Evolutionary conservation across 2,329 filamentous ascomycete genomes (phyloP).

Genomic region (Pyrenophora graminea): DNA sequence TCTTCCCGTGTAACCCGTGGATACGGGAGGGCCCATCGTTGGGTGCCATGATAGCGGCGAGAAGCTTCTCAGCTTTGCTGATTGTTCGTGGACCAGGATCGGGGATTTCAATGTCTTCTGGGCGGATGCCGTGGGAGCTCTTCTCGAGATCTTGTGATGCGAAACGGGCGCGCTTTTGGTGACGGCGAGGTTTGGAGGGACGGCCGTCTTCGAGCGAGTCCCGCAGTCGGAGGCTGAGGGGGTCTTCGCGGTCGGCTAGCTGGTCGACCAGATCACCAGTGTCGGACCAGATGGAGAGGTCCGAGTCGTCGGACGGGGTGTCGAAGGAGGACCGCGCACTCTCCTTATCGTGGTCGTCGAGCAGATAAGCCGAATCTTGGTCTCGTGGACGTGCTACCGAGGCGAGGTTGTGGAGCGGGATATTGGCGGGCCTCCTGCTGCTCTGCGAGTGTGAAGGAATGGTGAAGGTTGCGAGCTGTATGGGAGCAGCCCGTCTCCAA

Average conservation of each 20-base stretch:
- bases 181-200: conserved; percentile 49
- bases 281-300: conserved; percentile 87
- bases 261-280: conserved; percentile 95
- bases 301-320: conserved; percentile 62
- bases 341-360: conserved; percentile 54
- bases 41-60: conserved; percentile 84
- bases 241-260: conserved; percentile 80
- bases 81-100: conserved; percentile 66
- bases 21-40: conserved; percentile 71
- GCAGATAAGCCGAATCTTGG: conserved; percentile 47
- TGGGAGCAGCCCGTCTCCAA: conserved; percentile 47
- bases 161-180: conserved; percentile 73
- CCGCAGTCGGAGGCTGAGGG: conserved; percentile 65
- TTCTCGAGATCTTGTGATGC: conserved; percentile 54
- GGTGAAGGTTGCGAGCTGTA: conserved; percentile 71
- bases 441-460: conserved; percentile 76
- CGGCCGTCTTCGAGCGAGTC: conserved; percentile 63
- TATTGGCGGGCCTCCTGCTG: conserved; percentile 75
- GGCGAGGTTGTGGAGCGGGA: conserved; percentile 78
- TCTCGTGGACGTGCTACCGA: conserved; percentile 49
- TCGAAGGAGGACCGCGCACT: conserved; percentile 59
- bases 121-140: conserved; percentile 53
- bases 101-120: conserved; percentile 82
- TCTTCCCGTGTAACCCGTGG: conserved; percentile 93
- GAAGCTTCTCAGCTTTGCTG: conserved; percentile 67